Conservation (phyloP, 495 filamentous ascomycete species). For the Evernia prunastri region DNA sequence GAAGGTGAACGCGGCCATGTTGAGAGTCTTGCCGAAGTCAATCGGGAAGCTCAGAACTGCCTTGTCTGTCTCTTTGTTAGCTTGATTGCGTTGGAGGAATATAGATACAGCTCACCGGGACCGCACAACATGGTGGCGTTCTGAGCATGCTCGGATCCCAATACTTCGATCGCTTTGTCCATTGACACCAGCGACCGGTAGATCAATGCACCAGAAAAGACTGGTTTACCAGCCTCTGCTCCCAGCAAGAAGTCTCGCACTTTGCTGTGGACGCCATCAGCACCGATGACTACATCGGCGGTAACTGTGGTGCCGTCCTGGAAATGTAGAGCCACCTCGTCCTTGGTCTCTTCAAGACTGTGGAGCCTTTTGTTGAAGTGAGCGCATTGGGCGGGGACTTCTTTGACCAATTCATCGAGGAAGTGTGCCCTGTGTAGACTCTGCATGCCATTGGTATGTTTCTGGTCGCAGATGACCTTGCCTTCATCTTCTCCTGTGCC, state of each 20-base stretch:
- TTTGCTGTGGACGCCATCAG: conserved; percentile 52
- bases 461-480: neutral
- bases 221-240: conserved; percentile 39
- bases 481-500: neutral
- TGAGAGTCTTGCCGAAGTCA: conserved; percentile 55
- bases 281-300: conserved; percentile 47
- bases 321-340: conserved; percentile 18
- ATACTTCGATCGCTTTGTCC: conserved; percentile 44
- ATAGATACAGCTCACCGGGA: conserved; percentile 48
- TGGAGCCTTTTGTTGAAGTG: conserved; percentile 4
- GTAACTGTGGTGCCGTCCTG: conserved; percentile 25
- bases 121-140: conserved; percentile 55
- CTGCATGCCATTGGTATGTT: neutral
- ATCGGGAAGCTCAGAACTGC: conserved; percentile 51
- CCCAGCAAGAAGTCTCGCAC: conserved; percentile 44
- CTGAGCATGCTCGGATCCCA: conserved; percentile 46
- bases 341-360: neutral
- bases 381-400: neutral
- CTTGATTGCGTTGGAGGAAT: neutral
- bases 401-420: neutral
- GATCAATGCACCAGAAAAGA: neutral
- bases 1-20: conserved; percentile 44
- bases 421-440: neutral
- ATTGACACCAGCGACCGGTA: conserved; percentile 58
- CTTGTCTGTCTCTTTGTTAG: neutral